These are phyloP conservation scores for Mycosphaerella sp. DNA, from an alignment of 2,329 filamentous ascomycete genomes.

Conservation along the genomic window DNA sequence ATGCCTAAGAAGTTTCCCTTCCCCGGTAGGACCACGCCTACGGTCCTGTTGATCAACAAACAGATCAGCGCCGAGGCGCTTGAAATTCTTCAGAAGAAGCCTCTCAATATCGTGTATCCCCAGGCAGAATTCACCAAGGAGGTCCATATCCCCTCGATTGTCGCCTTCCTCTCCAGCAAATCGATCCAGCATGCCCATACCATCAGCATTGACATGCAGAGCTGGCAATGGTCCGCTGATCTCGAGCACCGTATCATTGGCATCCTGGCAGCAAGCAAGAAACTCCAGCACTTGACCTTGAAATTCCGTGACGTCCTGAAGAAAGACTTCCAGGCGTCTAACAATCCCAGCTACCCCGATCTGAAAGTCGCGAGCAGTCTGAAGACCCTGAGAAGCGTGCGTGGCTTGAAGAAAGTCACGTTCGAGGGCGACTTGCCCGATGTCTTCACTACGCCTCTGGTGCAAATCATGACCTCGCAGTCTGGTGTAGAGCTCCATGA, in stretches of 20 bases:
- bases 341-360: conserved; percentile 24
- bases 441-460: conserved; percentile 19
- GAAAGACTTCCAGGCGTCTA: conserved; percentile 8
- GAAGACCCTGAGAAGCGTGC: conserved; percentile 18
- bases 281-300: conserved; percentile 20
- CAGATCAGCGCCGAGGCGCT: conserved; percentile 32
- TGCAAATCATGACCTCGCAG: conserved; percentile 17
- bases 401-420: conserved; percentile 19
- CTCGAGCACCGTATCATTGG: conserved; percentile 17
- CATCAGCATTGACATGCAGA: conserved; percentile 23
- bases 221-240: conserved; percentile 27
- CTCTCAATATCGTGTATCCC: conserved; percentile 24
- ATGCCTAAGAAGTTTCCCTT: conserved; percentile 4
- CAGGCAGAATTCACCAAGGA: conserved; percentile 7
- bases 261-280: conserved; percentile 11
- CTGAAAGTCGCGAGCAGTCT: conserved; percentile 20
- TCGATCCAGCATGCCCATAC: conserved; percentile 22
- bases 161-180: conserved; percentile 22
- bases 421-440: conserved; percentile 26
- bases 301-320: conserved; percentile 22
- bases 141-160: conserved; percentile 14
- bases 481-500: neutral
- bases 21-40: conserved; percentile 25
- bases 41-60: conserved; percentile 33
- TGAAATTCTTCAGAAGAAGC: conserved; percentile 27